Percentiles rank a stretch among this genome's conserved stretches.
Conservation (phyloP, 108 stramenopile species). For the Nannochloropsis gaditana region DNA sequence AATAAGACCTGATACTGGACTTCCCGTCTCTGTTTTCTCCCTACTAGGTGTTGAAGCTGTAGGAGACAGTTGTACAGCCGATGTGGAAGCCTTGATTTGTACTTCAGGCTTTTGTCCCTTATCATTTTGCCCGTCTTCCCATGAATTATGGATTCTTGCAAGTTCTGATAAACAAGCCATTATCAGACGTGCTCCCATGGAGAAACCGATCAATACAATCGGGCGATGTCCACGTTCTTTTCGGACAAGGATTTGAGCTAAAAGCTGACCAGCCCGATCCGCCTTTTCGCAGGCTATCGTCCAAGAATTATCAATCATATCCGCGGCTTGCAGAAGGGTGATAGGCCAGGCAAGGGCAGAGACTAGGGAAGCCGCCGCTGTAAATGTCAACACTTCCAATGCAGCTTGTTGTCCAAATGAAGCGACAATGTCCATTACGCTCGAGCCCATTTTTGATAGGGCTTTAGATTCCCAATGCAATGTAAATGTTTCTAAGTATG, state of each 20-base stretch:
- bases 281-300: conserved; percentile 34
- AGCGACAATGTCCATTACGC: background rate
- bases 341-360: conserved; percentile 37
- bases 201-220: conserved; percentile 35
- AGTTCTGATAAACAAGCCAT: conserved; percentile 46
- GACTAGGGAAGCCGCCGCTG: conserved; percentile 38
- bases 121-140: conserved; percentile 26
- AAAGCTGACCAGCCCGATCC: conserved; percentile 41
- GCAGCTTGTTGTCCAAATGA: background rate
- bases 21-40: background rate
- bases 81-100: background rate
- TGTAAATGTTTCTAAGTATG: background rate
- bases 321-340: conserved; percentile 23
- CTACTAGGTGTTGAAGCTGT: background rate
- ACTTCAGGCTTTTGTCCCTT: background rate
- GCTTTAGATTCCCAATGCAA: background rate
- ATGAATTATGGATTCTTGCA: conserved; percentile 40
- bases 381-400: conserved; percentile 40
- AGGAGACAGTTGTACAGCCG: background rate
- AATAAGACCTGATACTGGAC: conserved; percentile 33
- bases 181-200: conserved; percentile 40
- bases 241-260: conserved; percentile 33
- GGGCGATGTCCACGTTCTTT: conserved; percentile 44
- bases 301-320: background rate
- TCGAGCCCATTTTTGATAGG: background rate